Conservation (phyloP, 2,329 filamentous ascomycete species). For the Fusarium sp. region DNA sequence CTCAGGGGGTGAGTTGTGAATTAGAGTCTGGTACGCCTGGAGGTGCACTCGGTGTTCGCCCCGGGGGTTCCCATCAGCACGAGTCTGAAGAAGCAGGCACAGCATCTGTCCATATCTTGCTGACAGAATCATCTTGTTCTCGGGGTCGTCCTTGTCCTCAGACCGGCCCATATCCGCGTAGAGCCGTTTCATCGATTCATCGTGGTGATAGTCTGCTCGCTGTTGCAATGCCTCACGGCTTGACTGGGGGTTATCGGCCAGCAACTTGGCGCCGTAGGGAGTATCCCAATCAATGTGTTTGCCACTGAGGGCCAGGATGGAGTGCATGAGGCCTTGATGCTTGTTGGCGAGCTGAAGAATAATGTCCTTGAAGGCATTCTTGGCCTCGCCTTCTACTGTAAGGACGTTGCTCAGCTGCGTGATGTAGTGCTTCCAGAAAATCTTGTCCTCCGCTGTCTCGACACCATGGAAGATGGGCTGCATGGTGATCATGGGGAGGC, state of each 20-base stretch:
- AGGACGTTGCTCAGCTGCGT: slow-evolving; percentile 82
- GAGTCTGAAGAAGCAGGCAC: slow-evolving; percentile 69
- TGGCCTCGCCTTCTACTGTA: slow-evolving; percentile 82
- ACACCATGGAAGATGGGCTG: slow-evolving; percentile 82
- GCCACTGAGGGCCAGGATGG: slow-evolving; percentile 84
- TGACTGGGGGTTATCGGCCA: slow-evolving; percentile 62
- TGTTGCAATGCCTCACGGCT: slow-evolving; percentile 59
- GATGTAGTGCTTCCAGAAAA: slow-evolving; percentile 87
- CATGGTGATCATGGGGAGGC: slow-evolving; percentile 66
- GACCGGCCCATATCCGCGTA: slow-evolving; percentile 59
- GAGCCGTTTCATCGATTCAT: slow-evolving; percentile 65
- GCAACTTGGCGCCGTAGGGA: slow-evolving; percentile 65
- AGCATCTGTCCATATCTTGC: slow-evolving; percentile 73
- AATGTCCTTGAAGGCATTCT: slow-evolving; percentile 88
- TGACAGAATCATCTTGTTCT: slow-evolving; percentile 61
- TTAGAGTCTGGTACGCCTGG: slow-evolving; percentile 78
- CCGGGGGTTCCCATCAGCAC: slow-evolving; percentile 65
- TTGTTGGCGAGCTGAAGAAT: slow-evolving; percentile 84
- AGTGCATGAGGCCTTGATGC: slow-evolving; percentile 89
- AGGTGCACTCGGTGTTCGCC: slow-evolving; percentile 87
- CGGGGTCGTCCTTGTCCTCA: slow-evolving; percentile 56
- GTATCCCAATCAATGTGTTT: slow-evolving; percentile 76
- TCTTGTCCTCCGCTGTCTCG: slow-evolving; percentile 81
- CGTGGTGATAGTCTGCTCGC: slow-evolving; percentile 67
- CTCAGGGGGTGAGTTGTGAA: slow-evolving; percentile 70